Percentiles rank a stretch among this genome's conserved stretches.
These are phyloP conservation scores for Hymenoscyphus scutula DNA, from an alignment of 2,329 filamentous ascomycete genomes.

Conservation along the genomic window DNA sequence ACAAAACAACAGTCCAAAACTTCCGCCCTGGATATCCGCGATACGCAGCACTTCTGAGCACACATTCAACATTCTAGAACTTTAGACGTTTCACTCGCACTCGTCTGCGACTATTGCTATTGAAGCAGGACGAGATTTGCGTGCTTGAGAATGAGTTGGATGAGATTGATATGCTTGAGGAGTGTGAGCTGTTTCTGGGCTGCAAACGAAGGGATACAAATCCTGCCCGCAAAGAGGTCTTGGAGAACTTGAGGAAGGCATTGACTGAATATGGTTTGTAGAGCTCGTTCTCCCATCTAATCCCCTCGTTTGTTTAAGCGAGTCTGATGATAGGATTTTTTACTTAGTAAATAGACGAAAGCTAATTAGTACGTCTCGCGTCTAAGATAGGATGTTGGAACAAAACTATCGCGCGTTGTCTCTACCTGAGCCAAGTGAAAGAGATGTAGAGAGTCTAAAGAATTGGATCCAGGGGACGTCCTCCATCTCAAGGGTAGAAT, in stretches of 20 bases:
- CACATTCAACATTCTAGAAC: conserved; percentile 31
- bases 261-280: not conserved
- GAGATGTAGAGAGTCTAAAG: conserved; percentile 16
- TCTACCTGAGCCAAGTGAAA: conserved; percentile 1
- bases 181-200: conserved; percentile 21
- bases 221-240: not conserved
- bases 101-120: conserved; percentile 34
- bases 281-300: not conserved
- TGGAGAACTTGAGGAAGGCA: not conserved
- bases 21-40: conserved; percentile 35
- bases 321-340: no score
- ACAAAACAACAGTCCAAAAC: conserved; percentile 30
- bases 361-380: not conserved
- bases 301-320: no score
- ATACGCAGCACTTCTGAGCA: conserved; percentile 35
- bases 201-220: conserved; percentile 27
- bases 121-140: conserved; percentile 36
- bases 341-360: no score
- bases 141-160: conserved; percentile 34
- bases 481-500: conserved; percentile 13
- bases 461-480: conserved; percentile 16
- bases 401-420: not conserved
- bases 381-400: not conserved
- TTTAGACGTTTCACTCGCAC: conserved; percentile 34
- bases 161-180: conserved; percentile 31